phyloP scores from a whole-genome alignment of 257 asterid genomes.

The Penstemon barbatus region DNA sequence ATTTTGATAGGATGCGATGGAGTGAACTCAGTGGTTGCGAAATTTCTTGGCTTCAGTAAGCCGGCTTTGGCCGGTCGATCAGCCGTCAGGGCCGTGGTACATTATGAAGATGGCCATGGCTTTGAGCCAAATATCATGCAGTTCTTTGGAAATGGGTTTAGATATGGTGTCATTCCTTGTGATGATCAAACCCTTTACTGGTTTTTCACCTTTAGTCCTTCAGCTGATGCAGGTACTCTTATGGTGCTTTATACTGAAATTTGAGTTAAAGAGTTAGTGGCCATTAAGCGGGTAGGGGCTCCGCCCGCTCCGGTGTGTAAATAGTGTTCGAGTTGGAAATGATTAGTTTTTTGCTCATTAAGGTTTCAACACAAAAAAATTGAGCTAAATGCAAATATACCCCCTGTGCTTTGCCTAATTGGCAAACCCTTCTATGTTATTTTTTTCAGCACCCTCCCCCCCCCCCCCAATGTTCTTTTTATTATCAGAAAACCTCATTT shows the following conservation, averaged over 20 bases:
- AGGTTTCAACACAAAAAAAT: too few species aligned
- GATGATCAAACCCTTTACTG: constrained; percentile 48
- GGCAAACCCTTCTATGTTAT: too few species aligned
- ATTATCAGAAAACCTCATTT: too few species aligned
- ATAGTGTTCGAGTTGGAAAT: too few species aligned
- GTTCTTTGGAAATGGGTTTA: constrained; percentile 49
- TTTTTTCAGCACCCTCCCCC: too few species aligned
- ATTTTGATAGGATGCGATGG: constrained; percentile 65
- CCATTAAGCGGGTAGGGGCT: not conserved
- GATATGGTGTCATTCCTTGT: constrained; percentile 52
- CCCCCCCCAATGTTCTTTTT: too few species aligned
- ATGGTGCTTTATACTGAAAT: not conserved
- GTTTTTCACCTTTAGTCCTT: constrained; percentile 46
- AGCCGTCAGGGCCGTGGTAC: constrained; percentile 45
- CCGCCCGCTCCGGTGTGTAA: too few species aligned
- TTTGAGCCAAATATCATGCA: constrained; percentile 42
- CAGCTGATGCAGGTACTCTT: constrained; percentile 34
- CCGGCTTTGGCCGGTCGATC: constrained; percentile 38
- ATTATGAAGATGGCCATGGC: constrained; percentile 36
- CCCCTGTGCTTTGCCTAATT: too few species aligned
- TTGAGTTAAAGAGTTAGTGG: not conserved
- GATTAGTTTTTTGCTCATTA: too few species aligned
- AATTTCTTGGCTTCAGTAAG: constrained; percentile 40
- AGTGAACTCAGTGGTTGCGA: constrained; percentile 50
- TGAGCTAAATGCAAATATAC: too few species aligned